These are phyloP conservation scores for Neospermospora avenae DNA, from an alignment of 2,329 filamentous ascomycete genomes.

Conservation along the genomic window DNA sequence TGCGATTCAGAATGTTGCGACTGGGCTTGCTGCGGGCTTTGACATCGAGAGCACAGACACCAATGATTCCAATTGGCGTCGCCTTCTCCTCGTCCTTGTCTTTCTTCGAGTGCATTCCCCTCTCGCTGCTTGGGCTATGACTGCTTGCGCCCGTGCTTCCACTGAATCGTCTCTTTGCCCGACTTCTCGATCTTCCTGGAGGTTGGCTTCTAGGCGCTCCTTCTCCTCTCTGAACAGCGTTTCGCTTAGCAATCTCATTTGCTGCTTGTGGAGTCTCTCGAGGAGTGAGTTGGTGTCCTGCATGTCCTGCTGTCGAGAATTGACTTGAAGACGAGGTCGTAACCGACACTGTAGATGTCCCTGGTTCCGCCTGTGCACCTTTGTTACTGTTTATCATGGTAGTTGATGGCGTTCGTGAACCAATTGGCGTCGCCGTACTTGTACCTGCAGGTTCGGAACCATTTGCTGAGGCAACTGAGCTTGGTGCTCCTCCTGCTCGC, in stretches of 20 bases:
- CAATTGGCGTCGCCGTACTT: slow-evolving; percentile 1
- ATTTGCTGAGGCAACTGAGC: slow-evolving; percentile 50
- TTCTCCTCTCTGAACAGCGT: slow-evolving; percentile 32
- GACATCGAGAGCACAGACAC: slow-evolving; percentile 90
- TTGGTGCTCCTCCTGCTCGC: slow-evolving; percentile 43
- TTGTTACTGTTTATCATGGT: slow-evolving; percentile 22
- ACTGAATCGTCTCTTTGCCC: slow-evolving; percentile 72
- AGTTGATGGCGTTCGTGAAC: slow-evolving; percentile 23
- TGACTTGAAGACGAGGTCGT: slow-evolving; percentile 48
- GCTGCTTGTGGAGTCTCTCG: slow-evolving; percentile 32
- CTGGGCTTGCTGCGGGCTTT: slow-evolving; percentile 97
- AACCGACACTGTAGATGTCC: slow-evolving; percentile 50
- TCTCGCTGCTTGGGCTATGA: slow-evolving; percentile 73
- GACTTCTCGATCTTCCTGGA: slow-evolving; percentile 61
- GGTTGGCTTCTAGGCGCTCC: slow-evolving; percentile 37
- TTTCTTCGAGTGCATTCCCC: slow-evolving; percentile 44
- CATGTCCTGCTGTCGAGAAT: slow-evolving; percentile 42
- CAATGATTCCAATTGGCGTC: slow-evolving; percentile 67
- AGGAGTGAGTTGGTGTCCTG: slow-evolving; percentile 45
- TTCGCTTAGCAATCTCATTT: slow-evolving; percentile 33
- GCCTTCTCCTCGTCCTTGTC: slow-evolving; percentile 63
- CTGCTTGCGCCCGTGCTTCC: slow-evolving; percentile 79
- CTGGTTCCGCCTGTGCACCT: slow-evolving; percentile 46
- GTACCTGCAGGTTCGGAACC: slow-evolving; percentile 45
- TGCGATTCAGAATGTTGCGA: slow-evolving; percentile 87